Evolutionary conservation across 179 eudicot species (phyloP).

Genomic region (Beta macrorhiza): DNA sequence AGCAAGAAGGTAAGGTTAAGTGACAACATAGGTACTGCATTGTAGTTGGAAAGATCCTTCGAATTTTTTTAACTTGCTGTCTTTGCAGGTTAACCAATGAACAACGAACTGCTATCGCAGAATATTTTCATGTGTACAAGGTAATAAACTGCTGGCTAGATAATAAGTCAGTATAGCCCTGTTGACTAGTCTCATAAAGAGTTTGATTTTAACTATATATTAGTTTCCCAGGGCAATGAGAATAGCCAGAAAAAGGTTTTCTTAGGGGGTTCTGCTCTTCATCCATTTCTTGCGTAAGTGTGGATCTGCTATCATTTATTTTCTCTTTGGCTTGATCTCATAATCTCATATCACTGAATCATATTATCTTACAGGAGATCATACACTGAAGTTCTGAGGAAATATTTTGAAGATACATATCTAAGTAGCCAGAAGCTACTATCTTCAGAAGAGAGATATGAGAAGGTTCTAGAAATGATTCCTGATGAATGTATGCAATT

Average conservation of each 20-base stretch:
- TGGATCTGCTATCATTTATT: neutral
- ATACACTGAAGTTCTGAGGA: constrained; percentile 59
- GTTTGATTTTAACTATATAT: neutral
- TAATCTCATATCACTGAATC: neutral
- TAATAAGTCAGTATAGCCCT: neutral
- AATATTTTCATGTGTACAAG: constrained; percentile 80
- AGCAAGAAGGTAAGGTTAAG: constrained; percentile 73
- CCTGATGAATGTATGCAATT: constrained; percentile 75
- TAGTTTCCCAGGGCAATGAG: constrained; percentile 63
- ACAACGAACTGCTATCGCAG: constrained; percentile 80
- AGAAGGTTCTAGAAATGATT: constrained; percentile 79
- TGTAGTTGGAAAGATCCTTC: neutral
- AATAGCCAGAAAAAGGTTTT: constrained; percentile 65
- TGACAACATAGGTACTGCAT: neutral
- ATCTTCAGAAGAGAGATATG: constrained; percentile 67
- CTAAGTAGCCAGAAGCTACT: constrained; percentile 62
- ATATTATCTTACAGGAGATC: constrained; percentile 64
- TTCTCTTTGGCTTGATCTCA: constrained; percentile 3
- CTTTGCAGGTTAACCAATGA: constrained; percentile 70
- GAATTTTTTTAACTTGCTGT: constrained; percentile 8
- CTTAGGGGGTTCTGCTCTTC: constrained; percentile 58
- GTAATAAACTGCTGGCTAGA: constrained; percentile 31
- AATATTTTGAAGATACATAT: constrained; percentile 59
- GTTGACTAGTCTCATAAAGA: constrained; percentile 3
- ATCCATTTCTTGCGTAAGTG: constrained; percentile 79